Percentiles rank a stretch among this genome's conserved stretches.
phyloP scores from a whole-genome alignment of 495 filamentous ascomycete species.

The Sporormia fimetaria region DNA sequence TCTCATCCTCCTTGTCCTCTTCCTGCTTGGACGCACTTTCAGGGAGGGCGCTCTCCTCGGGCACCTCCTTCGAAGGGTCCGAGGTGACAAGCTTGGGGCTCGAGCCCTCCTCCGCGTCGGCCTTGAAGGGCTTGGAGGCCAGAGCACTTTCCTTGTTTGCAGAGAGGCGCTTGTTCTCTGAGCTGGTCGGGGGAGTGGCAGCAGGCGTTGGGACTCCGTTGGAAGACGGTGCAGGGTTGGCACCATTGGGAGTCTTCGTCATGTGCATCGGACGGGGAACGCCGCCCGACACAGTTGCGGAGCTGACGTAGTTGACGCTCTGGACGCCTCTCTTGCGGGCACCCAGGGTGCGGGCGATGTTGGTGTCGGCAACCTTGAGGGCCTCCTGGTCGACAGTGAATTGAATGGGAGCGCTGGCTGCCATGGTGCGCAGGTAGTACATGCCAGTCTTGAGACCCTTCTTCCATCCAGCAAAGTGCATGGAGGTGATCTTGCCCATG shows the following conservation, averaged over 20 bases:
- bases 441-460: slow-evolving; percentile 98
- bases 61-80: slow-evolving; percentile 47
- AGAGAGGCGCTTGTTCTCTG: slow-evolving; percentile 32
- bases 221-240: slow-evolving; percentile 27
- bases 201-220: slow-evolving; percentile 55
- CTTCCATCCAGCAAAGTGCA: slow-evolving; percentile 99
- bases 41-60: slow-evolving; percentile 47
- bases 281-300: slow-evolving; percentile 30
- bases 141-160: slow-evolving; percentile 30
- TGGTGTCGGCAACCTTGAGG: slow-evolving; percentile 79
- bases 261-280: slow-evolving; percentile 53
- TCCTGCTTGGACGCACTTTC: slow-evolving; percentile 38
- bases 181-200: slow-evolving; percentile 44
- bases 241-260: slow-evolving; percentile 38
- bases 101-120: slow-evolving; percentile 57
- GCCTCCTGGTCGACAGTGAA: slow-evolving; percentile 98
- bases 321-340: slow-evolving; percentile 58
- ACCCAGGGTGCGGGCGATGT: slow-evolving; percentile 51
- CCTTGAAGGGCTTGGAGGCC: slow-evolving; percentile 50
- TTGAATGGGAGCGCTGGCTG: slow-evolving; percentile 90
- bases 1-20: slow-evolving; percentile 55
- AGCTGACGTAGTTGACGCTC: slow-evolving; percentile 37
- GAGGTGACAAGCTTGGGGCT: slow-evolving; percentile 64
- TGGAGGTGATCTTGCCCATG: slow-evolving; percentile 98
- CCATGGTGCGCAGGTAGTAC: slow-evolving; percentile 99